A percentile compares a stretch with the other conserved stretches of the same genome.
Conservation (phyloP, 1,284 basidiomycete genomes). For the Cryptococcus neoformans region DNA sequence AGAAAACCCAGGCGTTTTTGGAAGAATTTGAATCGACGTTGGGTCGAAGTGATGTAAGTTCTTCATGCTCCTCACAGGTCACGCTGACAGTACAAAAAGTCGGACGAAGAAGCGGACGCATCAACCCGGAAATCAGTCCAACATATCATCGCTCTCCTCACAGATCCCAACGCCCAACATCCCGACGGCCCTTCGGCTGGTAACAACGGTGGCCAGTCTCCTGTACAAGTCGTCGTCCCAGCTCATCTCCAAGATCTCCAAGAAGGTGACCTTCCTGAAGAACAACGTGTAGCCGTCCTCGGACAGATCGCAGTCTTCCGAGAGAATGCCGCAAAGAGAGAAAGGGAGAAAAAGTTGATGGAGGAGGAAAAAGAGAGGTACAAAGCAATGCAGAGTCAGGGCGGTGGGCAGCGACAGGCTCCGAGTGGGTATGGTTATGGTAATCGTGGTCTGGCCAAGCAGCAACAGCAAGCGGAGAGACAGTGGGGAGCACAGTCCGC, state of each 20-base stretch:
- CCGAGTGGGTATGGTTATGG: constrained; percentile 23
- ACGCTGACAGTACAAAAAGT: constrained; percentile 20
- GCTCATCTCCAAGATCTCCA: constrained; percentile 92
- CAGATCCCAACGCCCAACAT: constrained; percentile 42
- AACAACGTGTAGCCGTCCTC: constrained; percentile 71
- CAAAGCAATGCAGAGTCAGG: constrained; percentile 18
- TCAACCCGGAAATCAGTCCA: constrained; percentile 40
- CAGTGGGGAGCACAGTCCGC: constrained; percentile 7
- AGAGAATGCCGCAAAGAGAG: constrained; percentile 77
- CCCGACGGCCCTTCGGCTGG: constrained; percentile 58
- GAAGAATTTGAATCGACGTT: constrained; percentile 77
- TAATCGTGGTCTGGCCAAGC: constrained; percentile 7
- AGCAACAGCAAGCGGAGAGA: constrained; percentile 13
- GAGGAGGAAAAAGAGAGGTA: constrained; percentile 54
- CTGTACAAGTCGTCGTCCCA: constrained; percentile 64
- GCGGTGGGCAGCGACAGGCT: not conserved
- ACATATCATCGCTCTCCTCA: constrained; percentile 44
- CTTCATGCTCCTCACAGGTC: not conserved
- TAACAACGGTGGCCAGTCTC: constrained; percentile 51
- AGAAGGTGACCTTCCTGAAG: constrained; percentile 93
- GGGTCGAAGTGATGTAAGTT: constrained; percentile 71
- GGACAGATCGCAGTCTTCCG: constrained; percentile 93
- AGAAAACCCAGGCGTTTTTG: constrained; percentile 81
- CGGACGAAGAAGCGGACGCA: constrained; percentile 47
- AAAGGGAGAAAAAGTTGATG: constrained; percentile 75